Percentiles rank a stretch among this genome's conserved stretches.
Conservation (phyloP, 805 yeast species). For the Metschnikowia anglica region DNA sequence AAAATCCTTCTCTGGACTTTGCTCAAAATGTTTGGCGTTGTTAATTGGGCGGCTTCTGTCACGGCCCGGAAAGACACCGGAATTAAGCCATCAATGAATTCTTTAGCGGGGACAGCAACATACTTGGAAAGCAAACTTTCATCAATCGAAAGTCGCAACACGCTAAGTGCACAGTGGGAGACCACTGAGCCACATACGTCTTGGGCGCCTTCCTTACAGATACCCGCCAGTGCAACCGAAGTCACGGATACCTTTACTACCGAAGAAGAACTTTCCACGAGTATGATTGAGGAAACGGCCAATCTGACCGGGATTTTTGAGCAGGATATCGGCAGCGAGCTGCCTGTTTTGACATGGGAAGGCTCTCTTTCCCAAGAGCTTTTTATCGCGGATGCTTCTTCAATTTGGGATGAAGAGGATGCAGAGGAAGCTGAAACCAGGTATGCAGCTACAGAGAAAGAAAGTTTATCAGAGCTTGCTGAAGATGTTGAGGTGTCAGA, state of each 20-base stretch:
- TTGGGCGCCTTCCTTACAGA: no score
- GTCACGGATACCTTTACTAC: background rate
- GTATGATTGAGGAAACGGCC: background rate
- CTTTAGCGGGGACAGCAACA: no score
- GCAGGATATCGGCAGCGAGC: background rate
- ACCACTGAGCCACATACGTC: no score
- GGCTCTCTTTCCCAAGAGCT: background rate
- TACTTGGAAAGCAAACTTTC: no score
- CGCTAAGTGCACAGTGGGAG: no score
- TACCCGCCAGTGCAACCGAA: no score
- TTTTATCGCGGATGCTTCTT: background rate
- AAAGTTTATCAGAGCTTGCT: background rate
- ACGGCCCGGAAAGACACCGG: background rate
- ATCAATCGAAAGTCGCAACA: no score
- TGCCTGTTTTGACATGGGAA: constrained; percentile 4
- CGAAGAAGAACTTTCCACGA: background rate
- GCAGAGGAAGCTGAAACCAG: background rate
- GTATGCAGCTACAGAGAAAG: background rate
- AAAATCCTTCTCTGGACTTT: constrained; percentile 47
- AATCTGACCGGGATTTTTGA: background rate
- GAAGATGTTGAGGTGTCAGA: background rate
- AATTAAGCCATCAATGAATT: background rate
- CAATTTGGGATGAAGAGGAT: background rate
- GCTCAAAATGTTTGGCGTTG: constrained; percentile 33
- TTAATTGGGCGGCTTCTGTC: constrained; percentile 15